Evolutionary conservation across 1,284 basidiomycete genomes (phyloP), one percentile per base, ranked within the genome.

Genomic region (Ganoderma lingzhi): DNA sequence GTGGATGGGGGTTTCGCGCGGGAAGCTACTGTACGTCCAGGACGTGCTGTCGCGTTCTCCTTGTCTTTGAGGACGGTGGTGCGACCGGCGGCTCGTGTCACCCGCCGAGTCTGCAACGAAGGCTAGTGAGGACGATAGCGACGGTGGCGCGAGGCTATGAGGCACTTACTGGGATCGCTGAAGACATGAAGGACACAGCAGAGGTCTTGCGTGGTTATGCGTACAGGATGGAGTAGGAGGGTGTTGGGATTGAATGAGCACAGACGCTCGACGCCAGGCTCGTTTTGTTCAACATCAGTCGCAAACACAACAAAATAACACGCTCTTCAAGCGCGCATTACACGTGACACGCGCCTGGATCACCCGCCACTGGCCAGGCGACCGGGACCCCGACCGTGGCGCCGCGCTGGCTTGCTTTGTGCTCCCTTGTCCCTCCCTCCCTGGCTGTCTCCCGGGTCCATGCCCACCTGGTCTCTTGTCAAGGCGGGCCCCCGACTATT

Each of bases 1-100:
- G 82, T 77, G 64, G 84, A 83, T 55, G 83, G 80, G 70, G 87
- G 87, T 82, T 91, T 92, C 78, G 86, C 81, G 77, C 90, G 89
- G 67, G 88, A 84, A 44, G 83, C 80, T 59, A 82, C 79, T 62
- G 85, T 82, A 76, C 88, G 82, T 70, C 85, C 83, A 58, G 85
- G 85, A 69, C 88, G 85, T 65, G 86, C 86, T 70, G 87, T 80
- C 32, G 81, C 80, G 65, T 84, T 92, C 84, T 91, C 89, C 75
- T 83, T 87, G 77, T 91, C 89, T 78, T 88, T 90, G 74, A 86
- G 84, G 39, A 84, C 81, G 56, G 82, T 77, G 69, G 77, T 70
- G 66, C 86, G 86, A 65, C 63, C 69, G 66, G 85, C 85, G 64
- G 84, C 84, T 76, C 90, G 85, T 66, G 87, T 86, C 66, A 85